Percentiles rank a stretch among this genome's conserved stretches.
Conservation (phyloP, 1,284 basidiomycete species). For the Microbotryum saponariae region DNA sequence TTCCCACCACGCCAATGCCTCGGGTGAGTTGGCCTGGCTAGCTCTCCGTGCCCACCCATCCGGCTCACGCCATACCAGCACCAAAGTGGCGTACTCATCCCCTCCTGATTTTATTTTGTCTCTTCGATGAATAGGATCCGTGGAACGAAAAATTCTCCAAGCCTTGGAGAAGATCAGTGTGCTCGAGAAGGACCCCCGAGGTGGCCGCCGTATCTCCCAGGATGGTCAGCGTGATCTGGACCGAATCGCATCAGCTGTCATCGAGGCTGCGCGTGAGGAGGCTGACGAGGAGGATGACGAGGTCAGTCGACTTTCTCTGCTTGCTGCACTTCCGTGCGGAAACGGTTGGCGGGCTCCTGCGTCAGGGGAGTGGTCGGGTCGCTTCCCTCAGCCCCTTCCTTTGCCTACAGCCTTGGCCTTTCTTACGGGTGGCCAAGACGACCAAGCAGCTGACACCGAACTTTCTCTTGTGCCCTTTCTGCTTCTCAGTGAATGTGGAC, state of each 20-base stretch:
- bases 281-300: slow-evolving; percentile 82
- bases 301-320: slow-evolving; percentile 36
- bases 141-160: slow-evolving; percentile 63
- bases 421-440: neutral
- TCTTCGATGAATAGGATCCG: too few species aligned
- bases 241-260: slow-evolving; percentile 94
- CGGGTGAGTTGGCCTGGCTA: slow-evolving; percentile 44
- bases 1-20: slow-evolving; percentile 83
- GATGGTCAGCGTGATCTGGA: slow-evolving; percentile 95
- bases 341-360: neutral
- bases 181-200: slow-evolving; percentile 82
- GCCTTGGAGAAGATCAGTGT: slow-evolving; percentile 98
- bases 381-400: neutral
- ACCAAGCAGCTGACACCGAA: neutral
- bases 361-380: neutral
- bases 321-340: too few species aligned
- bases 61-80: neutral
- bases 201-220: slow-evolving; percentile 91
- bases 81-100: too few species aligned
- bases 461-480: neutral
- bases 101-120: too few species aligned
- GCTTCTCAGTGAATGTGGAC: too few species aligned
- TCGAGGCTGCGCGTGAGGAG: slow-evolving; percentile 76
- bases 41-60: neutral
- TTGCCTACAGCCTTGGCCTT: neutral